phyloP scores from a whole-genome alignment of 2,329 filamentous ascomycete species.

The Cercospora zeae-maydis region DNA sequence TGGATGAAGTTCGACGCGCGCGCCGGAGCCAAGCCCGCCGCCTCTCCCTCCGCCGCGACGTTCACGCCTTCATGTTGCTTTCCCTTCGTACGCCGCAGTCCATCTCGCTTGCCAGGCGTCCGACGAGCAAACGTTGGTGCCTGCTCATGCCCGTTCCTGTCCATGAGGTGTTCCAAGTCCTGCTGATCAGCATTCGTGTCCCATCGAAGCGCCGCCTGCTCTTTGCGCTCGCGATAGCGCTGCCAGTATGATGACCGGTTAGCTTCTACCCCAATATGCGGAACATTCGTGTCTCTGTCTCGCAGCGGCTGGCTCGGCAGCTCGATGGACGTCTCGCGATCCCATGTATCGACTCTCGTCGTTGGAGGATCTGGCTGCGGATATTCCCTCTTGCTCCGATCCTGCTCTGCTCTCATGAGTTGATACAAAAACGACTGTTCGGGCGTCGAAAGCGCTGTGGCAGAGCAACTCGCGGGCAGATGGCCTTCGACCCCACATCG shows the following conservation, averaged over 20 bases:
- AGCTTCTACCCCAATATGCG: not conserved
- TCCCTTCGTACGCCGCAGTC: not conserved
- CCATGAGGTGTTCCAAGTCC: not conserved
- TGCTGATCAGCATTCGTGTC: not conserved
- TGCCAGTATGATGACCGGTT: constrained; percentile 10
- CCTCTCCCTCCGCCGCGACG: not conserved
- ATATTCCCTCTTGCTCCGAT: constrained; percentile 18
- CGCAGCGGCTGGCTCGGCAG: not conserved
- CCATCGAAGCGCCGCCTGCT: not conserved
- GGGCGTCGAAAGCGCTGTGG: constrained; percentile 4
- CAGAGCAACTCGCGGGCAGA: constrained; percentile 17
- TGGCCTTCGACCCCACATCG: constrained; percentile 22
- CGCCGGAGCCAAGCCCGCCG: constrained; percentile 8
- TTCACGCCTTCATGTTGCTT: not conserved
- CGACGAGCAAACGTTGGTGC: not conserved
- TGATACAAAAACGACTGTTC: constrained; percentile 19
- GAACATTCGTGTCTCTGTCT: not conserved
- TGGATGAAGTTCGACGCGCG: constrained; percentile 8
- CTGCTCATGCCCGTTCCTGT: not conserved
- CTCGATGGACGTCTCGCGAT: not conserved
- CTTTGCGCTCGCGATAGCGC: constrained; percentile 8
- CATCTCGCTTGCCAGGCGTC: not conserved
- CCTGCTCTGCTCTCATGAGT: constrained; percentile 17
- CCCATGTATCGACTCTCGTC: not conserved
- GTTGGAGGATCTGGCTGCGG: not conserved